These are phyloP conservation scores for Mycena indigotica DNA, from an alignment of 768 basidiomycete species.

Conservation along the genomic window DNA sequence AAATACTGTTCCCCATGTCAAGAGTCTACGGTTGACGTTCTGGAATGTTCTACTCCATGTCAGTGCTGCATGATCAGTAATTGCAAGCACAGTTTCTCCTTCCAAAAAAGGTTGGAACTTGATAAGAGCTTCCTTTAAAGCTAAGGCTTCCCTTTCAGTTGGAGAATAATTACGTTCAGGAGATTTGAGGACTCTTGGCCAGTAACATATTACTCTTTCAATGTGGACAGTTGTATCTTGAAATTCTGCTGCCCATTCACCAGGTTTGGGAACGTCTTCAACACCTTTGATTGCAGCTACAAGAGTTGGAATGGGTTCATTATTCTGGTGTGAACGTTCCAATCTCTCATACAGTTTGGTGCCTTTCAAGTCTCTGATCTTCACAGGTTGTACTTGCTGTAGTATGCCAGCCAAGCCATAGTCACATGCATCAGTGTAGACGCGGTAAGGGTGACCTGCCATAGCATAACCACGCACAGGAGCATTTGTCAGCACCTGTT, in stretches of 20 bases:
- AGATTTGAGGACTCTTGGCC: constrained; percentile 28
- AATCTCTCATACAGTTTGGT: constrained; percentile 30
- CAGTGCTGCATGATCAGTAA: constrained; percentile 30
- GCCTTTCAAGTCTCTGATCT: constrained; percentile 29
- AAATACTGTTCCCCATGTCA: constrained; percentile 36
- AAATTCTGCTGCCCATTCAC: constrained; percentile 24
- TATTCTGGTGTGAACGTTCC: constrained; percentile 20
- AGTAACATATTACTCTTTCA: constrained; percentile 35
- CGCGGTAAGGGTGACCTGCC: constrained; percentile 31
- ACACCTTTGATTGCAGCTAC: constrained; percentile 25
- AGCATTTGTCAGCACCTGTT: constrained; percentile 31
- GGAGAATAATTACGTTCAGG: constrained; percentile 34
- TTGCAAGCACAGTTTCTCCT: constrained; percentile 30
- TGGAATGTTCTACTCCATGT: constrained; percentile 29
- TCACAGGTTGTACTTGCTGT: constrained; percentile 36
- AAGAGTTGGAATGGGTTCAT: constrained; percentile 26
- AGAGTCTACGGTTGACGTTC: constrained; percentile 27
- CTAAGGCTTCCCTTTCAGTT: constrained; percentile 35
- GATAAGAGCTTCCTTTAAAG: constrained; percentile 30
- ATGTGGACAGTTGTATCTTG: constrained; percentile 31
- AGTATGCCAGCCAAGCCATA: constrained; percentile 30
- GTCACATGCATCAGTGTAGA: constrained; percentile 39
- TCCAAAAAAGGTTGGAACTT: constrained; percentile 40
- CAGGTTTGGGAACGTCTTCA: constrained; percentile 17
- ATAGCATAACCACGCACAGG: constrained; percentile 36